Conservation (phyloP, 176 grass and related monocot genomes). For the Bothriochloa decipiens region DNA sequence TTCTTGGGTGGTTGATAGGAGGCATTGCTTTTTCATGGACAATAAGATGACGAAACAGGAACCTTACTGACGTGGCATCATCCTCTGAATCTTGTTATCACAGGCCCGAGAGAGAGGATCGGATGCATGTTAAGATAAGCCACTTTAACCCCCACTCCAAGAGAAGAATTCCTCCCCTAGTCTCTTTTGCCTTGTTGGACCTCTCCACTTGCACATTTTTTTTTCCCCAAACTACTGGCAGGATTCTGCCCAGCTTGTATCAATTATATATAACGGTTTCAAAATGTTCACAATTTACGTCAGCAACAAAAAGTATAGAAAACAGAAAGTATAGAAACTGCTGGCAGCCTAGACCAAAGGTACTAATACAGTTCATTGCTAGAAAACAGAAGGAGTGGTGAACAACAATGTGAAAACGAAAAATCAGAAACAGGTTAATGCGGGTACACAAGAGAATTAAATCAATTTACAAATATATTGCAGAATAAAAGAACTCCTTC, state of each 20-base stretch:
- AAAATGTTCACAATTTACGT: not conserved
- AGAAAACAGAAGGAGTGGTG: not conserved
- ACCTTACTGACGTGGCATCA: slow-evolving; percentile 27
- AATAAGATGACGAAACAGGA: slow-evolving; percentile 40
- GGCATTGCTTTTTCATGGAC: slow-evolving; percentile 35
- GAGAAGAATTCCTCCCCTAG: slow-evolving; percentile 7
- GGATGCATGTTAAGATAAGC: slow-evolving; percentile 54
- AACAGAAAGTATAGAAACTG: not conserved
- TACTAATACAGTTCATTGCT: not conserved
- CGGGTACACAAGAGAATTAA: slow-evolving; percentile 7
- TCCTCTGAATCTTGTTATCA: slow-evolving; percentile 21
- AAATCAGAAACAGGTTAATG: slow-evolving; percentile 28
- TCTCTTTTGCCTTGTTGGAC: not conserved
- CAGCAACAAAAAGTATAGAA: not conserved
- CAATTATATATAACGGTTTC: not conserved
- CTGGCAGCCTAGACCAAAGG: not conserved
- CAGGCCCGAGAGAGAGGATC: slow-evolving; percentile 38
- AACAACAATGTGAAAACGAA: not conserved
- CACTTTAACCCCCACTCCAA: slow-evolving; percentile 44
- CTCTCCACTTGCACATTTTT: not conserved
- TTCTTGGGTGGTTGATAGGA: slow-evolving; percentile 18
- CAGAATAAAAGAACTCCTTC: slow-evolving; percentile 39
- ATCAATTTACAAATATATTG: slow-evolving; percentile 39
- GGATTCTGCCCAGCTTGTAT: not conserved
- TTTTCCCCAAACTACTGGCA: not conserved